These are phyloP conservation scores for Coleophoma crateriformis DNA, from an alignment of 2,329 filamentous ascomycete genomes.

Conservation along the genomic window DNA sequence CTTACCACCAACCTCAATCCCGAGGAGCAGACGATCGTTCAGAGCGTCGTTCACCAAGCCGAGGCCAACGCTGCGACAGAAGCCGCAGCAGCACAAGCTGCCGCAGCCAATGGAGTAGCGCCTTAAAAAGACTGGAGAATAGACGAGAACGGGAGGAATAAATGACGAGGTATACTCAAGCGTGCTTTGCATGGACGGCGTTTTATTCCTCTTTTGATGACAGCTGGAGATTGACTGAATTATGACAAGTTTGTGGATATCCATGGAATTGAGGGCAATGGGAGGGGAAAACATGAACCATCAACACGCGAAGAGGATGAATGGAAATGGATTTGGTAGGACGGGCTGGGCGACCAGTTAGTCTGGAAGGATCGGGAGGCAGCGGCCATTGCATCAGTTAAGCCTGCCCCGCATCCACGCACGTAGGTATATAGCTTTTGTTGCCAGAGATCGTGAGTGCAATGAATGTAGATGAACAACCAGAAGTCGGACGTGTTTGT, in stretches of 20 bases:
- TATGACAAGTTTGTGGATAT: conserved; percentile 1
- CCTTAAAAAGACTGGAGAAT: conserved; percentile 2
- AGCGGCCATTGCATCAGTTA: no score
- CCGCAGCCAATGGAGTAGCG: conserved; percentile 17
- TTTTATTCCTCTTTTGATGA: conserved; percentile 4
- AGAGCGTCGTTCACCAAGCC: conserved; percentile 57
- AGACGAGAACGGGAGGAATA: neutral
- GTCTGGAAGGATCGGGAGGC: no score
- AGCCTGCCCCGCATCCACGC: no score
- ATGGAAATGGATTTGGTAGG: neutral
- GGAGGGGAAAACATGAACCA: neutral
- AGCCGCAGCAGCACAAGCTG: conserved; percentile 12
- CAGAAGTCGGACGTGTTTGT: no score
- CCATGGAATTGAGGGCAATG: neutral
- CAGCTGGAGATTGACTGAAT: neutral
- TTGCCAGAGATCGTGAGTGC: no score
- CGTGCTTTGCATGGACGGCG: conserved; percentile 19
- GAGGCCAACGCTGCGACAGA: conserved; percentile 19
- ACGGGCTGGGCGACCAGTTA: neutral
- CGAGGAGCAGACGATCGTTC: conserved; percentile 77
- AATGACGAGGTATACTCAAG: conserved; percentile 15
- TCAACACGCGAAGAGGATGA: neutral
- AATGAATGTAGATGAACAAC: no score
- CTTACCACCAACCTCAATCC: conserved; percentile 73
- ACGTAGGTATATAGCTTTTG: no score